Conservation (phyloP, 129 eudicot species). For the Solidago caesia region DNA sequence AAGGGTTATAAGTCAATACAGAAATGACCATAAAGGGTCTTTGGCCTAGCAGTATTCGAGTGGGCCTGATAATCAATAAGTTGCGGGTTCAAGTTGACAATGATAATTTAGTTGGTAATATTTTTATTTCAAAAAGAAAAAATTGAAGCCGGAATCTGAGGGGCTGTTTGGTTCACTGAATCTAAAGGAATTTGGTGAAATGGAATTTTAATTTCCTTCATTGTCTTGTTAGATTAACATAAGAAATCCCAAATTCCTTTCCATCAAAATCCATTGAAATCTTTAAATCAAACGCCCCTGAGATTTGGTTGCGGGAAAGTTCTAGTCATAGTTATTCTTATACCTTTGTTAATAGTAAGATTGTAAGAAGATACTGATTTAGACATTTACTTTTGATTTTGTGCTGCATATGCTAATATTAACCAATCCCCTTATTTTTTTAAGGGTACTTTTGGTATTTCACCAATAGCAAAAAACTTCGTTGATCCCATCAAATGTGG, state of each 20-base stretch:
- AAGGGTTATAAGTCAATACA: not conserved
- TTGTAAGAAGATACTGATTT: not conserved
- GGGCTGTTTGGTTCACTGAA: not conserved
- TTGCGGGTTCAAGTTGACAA: too few relatives aligned
- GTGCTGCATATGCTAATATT: not conserved
- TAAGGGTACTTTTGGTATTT: constrained; percentile 5
- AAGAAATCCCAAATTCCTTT: too few relatives aligned
- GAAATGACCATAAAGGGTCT: not conserved
- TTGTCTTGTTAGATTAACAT: too few relatives aligned
- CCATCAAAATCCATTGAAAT: too few relatives aligned
- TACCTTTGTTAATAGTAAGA: not conserved
- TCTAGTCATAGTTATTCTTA: not conserved
- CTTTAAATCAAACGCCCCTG: too few relatives aligned
- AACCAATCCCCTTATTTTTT: not conserved
- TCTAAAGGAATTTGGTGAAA: too few relatives aligned
- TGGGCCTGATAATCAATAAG: too few relatives aligned
- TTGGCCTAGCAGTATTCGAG: too few relatives aligned
- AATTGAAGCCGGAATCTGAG: not conserved
- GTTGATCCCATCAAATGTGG: not conserved
- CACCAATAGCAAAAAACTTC: not conserved
- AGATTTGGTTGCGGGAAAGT: not conserved
- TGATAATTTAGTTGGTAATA: too few relatives aligned
- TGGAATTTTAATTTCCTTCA: too few relatives aligned
- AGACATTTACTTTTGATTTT: not conserved
- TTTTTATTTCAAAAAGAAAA: too few relatives aligned